phyloP scores from a whole-genome alignment of 176 grass and related monocot species.

The Alopecurus myosuroides region DNA sequence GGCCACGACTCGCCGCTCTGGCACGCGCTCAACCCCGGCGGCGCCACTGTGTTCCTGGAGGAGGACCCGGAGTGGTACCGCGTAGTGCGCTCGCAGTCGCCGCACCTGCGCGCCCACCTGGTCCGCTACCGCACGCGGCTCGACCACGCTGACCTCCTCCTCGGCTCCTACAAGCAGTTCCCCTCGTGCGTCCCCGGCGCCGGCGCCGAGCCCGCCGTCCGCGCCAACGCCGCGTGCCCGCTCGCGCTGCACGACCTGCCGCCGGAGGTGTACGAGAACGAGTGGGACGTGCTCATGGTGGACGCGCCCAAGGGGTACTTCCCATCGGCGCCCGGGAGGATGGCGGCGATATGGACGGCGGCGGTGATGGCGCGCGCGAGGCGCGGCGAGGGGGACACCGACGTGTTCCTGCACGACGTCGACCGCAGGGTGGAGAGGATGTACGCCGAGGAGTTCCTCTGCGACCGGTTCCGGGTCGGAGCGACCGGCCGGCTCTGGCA shows the following conservation, averaged over 20 bases:
- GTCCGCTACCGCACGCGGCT: constrained; percentile 40
- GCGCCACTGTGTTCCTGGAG: constrained; percentile 54
- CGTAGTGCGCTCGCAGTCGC: neutral
- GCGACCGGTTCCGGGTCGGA: neutral
- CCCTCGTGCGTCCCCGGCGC: constrained; percentile 10
- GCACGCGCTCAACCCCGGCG: neutral
- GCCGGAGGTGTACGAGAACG: neutral
- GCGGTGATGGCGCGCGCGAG: neutral
- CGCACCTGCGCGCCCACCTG: constrained; percentile 40
- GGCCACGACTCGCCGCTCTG: neutral
- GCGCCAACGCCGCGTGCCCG: constrained; percentile 36
- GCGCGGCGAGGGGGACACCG: neutral
- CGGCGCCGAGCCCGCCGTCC: neutral
- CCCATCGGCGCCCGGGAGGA: neutral
- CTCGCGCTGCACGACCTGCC: constrained; percentile 28
- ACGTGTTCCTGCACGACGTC: neutral
- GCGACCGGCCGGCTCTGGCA: neutral
- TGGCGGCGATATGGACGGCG: neutral
- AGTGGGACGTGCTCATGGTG: neutral
- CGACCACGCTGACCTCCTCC: constrained; percentile 32
- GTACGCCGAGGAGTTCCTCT: constrained; percentile 51
- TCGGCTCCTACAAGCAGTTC: neutral
- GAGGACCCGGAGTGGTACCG: constrained; percentile 46
- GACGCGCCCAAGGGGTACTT: neutral
- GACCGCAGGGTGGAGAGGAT: constrained; percentile 3